Evolutionary conservation across 2,329 filamentous ascomycete genomes (phyloP).

Genomic region (Epichloe uncinata): DNA sequence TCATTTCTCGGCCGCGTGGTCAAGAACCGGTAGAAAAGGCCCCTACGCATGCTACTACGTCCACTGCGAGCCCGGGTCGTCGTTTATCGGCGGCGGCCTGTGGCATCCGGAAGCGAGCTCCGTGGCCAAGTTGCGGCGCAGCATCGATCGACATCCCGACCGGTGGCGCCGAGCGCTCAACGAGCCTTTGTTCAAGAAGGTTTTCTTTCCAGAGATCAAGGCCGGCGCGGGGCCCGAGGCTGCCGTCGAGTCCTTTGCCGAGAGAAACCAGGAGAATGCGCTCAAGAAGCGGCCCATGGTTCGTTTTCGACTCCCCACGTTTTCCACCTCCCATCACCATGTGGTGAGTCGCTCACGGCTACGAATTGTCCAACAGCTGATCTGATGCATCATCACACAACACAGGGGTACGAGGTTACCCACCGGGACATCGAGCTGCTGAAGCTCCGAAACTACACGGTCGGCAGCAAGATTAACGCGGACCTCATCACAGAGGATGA

Average conservation of each 20-base stretch:
- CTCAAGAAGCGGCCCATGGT: conserved; percentile 82
- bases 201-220: conserved; percentile 42
- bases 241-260: conserved; percentile 56
- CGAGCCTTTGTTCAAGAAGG: conserved; percentile 44
- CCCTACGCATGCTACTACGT: conserved; percentile 84
- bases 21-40: conserved; percentile 74
- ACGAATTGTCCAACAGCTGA: not conserved
- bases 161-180: conserved; percentile 56
- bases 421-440: conserved; percentile 71
- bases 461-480: conserved; percentile 55
- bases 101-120: conserved; percentile 62
- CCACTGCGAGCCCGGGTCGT: conserved; percentile 59
- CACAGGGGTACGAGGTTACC: conserved; percentile 57
- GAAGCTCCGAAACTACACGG: conserved; percentile 66
- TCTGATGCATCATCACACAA: conserved; percentile 20
- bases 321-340: not conserved
- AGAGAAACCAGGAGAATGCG: conserved; percentile 57
- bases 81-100: conserved; percentile 67
- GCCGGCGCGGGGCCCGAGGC: conserved; percentile 29
- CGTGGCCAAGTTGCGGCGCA: conserved; percentile 54
- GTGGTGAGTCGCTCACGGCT: not conserved
- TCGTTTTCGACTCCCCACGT: not conserved
- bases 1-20: conserved; percentile 77
- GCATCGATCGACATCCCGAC: conserved; percentile 60
- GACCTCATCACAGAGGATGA: conserved; percentile 46